A percentile compares a stretch with the other conserved stretches of the same genome.
These are phyloP conservation scores for Pichia occidentalis DNA, from an alignment of 805 yeast genomes.

Conservation along the genomic window DNA sequence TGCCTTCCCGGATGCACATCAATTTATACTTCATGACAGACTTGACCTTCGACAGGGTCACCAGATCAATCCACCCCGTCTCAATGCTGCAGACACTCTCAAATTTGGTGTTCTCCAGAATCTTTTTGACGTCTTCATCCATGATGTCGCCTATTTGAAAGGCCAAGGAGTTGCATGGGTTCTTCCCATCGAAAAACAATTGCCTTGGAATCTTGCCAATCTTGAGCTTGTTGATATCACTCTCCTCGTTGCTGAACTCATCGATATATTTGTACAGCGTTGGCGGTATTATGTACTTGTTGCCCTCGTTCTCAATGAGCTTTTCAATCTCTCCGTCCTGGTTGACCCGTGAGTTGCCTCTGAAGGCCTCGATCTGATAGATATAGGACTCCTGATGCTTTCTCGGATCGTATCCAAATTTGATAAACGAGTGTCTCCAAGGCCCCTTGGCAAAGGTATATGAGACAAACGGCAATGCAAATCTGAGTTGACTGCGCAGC, in stretches of 20 bases:
- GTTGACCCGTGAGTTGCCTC: constrained; percentile 24
- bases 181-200: constrained; percentile 65
- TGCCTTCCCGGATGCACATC: constrained; percentile 49
- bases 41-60: constrained; percentile 58
- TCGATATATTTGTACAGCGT: constrained; percentile 17
- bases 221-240: constrained; percentile 18
- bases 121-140: constrained; percentile 50
- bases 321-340: constrained; percentile 21
- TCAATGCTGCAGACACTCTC: constrained; percentile 44
- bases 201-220: constrained; percentile 34
- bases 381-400: constrained; percentile 44
- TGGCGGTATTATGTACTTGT: constrained; percentile 22
- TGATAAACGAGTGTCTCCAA: constrained; percentile 83
- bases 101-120: constrained; percentile 36
- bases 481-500: constrained; percentile 45
- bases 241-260: constrained; percentile 20
- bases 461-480: constrained; percentile 79
- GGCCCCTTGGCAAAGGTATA: constrained; percentile 86
- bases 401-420: constrained; percentile 74
- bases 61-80: constrained; percentile 75
- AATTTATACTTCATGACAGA: constrained; percentile 68
- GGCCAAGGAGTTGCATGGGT: constrained; percentile 60
- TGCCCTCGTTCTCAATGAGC: constrained; percentile 22
- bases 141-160: constrained; percentile 75
- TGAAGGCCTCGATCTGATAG: constrained; percentile 83